Conservation (phyloP, 192 early-diverging fungal species). For the Dissophora globulifera region DNA sequence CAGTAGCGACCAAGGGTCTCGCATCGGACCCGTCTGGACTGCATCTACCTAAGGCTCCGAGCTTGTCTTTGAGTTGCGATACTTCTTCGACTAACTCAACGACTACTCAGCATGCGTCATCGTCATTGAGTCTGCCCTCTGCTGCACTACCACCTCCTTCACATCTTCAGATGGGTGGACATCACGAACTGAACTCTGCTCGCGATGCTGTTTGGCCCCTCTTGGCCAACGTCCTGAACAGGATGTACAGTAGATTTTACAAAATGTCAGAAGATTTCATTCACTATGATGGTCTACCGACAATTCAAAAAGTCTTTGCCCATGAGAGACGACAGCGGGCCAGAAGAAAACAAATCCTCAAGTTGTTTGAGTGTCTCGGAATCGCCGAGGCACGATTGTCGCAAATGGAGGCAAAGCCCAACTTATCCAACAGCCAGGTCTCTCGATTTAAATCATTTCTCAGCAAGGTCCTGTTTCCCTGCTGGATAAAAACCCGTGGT, state of each 20-base stretch:
- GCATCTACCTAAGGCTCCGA: constrained; percentile 11
- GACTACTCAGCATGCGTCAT: constrained; percentile 18
- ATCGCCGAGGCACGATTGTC: constrained; percentile 16
- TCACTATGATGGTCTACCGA: constrained; percentile 28
- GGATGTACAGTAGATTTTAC: constrained; percentile 19
- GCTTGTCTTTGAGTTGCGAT: constrained; percentile 14
- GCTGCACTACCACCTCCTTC: constrained; percentile 2
- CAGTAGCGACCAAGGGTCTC: constrained; percentile 12
- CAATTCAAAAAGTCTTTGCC: constrained; percentile 24
- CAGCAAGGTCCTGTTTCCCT: constrained; percentile 20
- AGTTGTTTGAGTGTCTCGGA: constrained; percentile 9
- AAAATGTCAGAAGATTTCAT: constrained; percentile 23
- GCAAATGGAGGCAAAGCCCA: constrained; percentile 20
- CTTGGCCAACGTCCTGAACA: constrained; percentile 27
- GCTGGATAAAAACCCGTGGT: constrained; percentile 25
- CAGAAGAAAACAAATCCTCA: constrained; percentile 16
- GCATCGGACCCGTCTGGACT: constrained; percentile 15
- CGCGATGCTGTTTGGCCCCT: constrained; percentile 35
- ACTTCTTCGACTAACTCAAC: constrained; percentile 15
- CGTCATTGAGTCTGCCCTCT: constrained; percentile 10
- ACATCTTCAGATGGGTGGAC: constrained; percentile 16
- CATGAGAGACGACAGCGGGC: constrained; percentile 19
- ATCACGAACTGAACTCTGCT: constrained; percentile 28
- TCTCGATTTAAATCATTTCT: constrained; percentile 30
- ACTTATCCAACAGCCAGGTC: constrained; percentile 22